A percentile compares a stretch with the other conserved stretches of the same genome.
Evolutionary conservation across 305 asterid species (phyloP).

Genomic region (Lippia alba): DNA sequence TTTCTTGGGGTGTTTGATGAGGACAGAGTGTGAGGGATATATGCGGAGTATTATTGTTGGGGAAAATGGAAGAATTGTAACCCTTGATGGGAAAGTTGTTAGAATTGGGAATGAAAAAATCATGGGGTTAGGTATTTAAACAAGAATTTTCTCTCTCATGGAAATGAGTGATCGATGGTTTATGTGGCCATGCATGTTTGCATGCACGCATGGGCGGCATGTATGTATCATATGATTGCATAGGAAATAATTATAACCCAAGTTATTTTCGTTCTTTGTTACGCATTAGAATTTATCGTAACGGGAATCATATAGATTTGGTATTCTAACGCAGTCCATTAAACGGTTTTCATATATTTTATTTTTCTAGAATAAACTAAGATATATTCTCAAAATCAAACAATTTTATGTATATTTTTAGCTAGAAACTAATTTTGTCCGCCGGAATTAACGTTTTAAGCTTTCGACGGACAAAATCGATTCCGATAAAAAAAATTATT

Average conservation of each 20-base stretch:
- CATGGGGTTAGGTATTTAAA: constrained; percentile 46
- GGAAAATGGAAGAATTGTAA: not conserved
- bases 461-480: too few species aligned
- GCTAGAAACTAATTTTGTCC: too few species aligned
- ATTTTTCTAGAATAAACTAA: too few species aligned
- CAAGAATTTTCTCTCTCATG: constrained; percentile 38
- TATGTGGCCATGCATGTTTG: not conserved
- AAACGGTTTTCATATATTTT: too few species aligned
- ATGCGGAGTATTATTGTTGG: constrained; percentile 36
- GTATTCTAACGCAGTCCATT: too few species aligned
- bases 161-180: not conserved
- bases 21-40: constrained; percentile 31
- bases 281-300: too few species aligned
- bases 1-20: not conserved
- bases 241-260: not conserved
- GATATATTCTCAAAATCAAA: too few species aligned
- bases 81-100: constrained; percentile 45
- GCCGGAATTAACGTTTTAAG: too few species aligned
- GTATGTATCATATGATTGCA: not conserved
- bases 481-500: too few species aligned
- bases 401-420: too few species aligned
- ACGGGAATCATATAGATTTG: too few species aligned
- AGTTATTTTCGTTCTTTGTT: too few species aligned
- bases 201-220: not conserved
- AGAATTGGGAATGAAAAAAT: constrained; percentile 62